A percentile compares a stretch with the other conserved stretches of the same genome.
Evolutionary conservation across 116 monocot genomes (phyloP).

Genomic region (Zostera marina): DNA sequence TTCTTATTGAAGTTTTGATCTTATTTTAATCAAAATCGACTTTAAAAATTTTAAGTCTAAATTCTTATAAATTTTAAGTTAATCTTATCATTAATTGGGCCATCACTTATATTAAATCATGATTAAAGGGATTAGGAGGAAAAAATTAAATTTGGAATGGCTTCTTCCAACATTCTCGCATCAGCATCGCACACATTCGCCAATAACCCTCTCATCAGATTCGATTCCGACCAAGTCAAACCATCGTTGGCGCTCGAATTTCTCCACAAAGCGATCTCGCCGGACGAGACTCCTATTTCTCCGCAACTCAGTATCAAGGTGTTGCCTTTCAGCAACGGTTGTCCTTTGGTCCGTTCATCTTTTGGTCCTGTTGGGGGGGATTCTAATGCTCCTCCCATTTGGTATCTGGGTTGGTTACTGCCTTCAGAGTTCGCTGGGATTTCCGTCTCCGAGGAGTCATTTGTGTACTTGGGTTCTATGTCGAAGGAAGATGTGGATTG

Average conservation of each 20-base stretch:
- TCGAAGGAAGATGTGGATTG: no score
- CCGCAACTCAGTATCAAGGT: constrained; percentile 14
- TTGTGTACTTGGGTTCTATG: constrained; percentile 46
- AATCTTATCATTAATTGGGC: no score
- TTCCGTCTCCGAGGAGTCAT: constrained; percentile 19
- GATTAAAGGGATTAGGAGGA: no score
- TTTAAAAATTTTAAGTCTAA: no score
- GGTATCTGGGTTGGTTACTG: constrained; percentile 47
- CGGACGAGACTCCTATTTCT: not conserved
- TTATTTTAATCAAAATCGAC: no score
- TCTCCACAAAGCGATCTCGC: constrained; percentile 29
- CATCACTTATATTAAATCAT: no score
- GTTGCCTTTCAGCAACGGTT: constrained; percentile 47
- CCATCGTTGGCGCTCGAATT: constrained; percentile 21
- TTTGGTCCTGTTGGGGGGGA: constrained; percentile 7
- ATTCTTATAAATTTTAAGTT: no score
- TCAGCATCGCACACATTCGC: no score
- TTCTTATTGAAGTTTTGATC: no score
- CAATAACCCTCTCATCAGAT: no score
- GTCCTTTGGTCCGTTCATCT: constrained; percentile 37
- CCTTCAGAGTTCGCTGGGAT: constrained; percentile 15
- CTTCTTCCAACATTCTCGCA: no score
- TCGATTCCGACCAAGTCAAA: not conserved
- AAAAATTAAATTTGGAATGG: no score
- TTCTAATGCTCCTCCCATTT: constrained; percentile 14